Conservation (phyloP, 768 basidiomycete species). For the Tulasnella sp. region DNA sequence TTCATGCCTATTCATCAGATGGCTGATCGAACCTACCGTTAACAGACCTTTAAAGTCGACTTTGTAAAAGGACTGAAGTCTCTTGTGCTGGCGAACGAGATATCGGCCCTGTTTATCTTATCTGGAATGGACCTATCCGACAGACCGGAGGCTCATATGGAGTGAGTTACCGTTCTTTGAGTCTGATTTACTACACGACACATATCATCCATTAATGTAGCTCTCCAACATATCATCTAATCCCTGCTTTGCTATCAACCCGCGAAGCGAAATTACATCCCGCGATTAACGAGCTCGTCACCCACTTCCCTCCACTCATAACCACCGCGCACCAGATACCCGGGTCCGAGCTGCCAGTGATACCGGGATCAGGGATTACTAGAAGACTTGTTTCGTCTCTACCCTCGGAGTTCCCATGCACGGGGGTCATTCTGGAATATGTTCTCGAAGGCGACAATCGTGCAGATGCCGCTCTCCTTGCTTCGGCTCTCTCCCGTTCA, state of each 20-base stretch:
- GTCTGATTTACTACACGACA: not conserved
- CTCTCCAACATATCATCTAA: constrained; percentile 66
- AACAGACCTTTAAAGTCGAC: constrained; percentile 66
- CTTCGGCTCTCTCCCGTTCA: constrained; percentile 56
- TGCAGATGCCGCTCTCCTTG: constrained; percentile 66
- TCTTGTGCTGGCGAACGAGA: constrained; percentile 58
- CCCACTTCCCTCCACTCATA: constrained; percentile 45
- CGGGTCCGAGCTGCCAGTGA: constrained; percentile 59
- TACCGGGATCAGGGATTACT: constrained; percentile 78
- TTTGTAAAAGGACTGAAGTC: constrained; percentile 62
- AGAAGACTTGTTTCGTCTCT: constrained; percentile 66
- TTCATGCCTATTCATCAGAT: constrained; percentile 23
- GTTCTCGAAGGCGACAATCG: constrained; percentile 84
- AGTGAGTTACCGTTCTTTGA: constrained; percentile 50
- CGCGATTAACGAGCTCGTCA: constrained; percentile 46
- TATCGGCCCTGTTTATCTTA: constrained; percentile 62
- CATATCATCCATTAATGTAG: constrained; percentile 44
- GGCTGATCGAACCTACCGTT: not conserved
- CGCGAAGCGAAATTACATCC: constrained; percentile 47
- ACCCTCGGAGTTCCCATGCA: constrained; percentile 59
- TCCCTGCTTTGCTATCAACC: constrained; percentile 50
- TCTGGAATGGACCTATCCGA: constrained; percentile 76
- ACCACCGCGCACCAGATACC: constrained; percentile 37
- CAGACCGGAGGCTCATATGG: constrained; percentile 76
- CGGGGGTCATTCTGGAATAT: constrained; percentile 68